Evolutionary conservation across 108 stramenopile genomes (phyloP), one percentile per base, ranked within the genome.

Genomic region (Fistulifera pelliculosa): DNA sequence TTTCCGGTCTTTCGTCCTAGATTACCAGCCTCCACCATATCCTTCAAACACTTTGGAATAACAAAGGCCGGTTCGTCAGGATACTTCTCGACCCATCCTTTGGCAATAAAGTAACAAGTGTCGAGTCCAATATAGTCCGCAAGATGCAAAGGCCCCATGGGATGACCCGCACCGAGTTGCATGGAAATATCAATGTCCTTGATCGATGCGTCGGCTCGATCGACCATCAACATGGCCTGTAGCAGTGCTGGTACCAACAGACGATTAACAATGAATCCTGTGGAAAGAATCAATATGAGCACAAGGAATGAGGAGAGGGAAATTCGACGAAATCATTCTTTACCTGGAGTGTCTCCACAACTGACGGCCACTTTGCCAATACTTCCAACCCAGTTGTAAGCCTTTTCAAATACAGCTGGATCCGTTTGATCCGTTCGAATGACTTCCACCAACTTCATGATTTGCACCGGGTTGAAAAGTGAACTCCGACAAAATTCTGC

Each of bases 391-490:
- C 91, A 94, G 16, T 75, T 58, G 40, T 73, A 60, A 19, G 76
- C 77, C 15, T 65, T 66, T 28, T 96, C 87, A 54, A 99, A 92
- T 24, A 91, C 94, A 1, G 52, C 76, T 1, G 62, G 61, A 71
- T 90, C 80, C 6, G 97, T 98, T 44, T 93, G 59, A 1, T 90
- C 73, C 1, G 94, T 93, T 14, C 64, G 47, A 48, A 99, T 94
- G 52, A 99, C 96, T 68, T 99, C 99, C 8, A 97, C 95, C 15
- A 99, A 71, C 69, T 93, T 93, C 95, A 96, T 94, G 21, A 96
- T 64, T 62, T 96, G 91, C 27, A 99, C 98, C 1, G 98, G 98
- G 61, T 99, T 99, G 84, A 99, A 99, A 97, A 99, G 69, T 99
- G 99, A 18, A 99, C 83, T 8, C 99, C 99, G 8, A 98, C 85